Evolutionary conservation across 2,329 filamentous ascomycete species (phyloP).

Genomic region (Dactylellina drechsleri): DNA sequence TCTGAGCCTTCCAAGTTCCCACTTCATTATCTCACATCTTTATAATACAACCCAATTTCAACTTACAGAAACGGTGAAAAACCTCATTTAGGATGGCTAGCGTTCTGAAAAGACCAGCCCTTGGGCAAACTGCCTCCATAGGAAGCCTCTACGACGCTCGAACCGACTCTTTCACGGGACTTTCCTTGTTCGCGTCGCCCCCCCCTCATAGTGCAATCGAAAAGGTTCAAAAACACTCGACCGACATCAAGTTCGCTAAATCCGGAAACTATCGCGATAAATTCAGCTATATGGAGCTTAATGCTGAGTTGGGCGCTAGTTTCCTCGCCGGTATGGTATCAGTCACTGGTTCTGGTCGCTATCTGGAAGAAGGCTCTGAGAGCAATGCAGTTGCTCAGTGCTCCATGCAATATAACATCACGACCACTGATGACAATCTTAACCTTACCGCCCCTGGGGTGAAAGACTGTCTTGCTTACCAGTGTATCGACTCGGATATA

Average conservation of each 20-base stretch:
- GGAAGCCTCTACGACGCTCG: conserved; percentile 47
- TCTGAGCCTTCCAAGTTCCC: too few relatives aligned
- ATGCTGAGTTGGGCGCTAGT: conserved; percentile 35
- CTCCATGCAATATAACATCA: conserved; percentile 35
- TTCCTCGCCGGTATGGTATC: conserved; percentile 40
- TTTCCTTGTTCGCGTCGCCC: conserved; percentile 18
- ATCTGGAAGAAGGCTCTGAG: conserved; percentile 22
- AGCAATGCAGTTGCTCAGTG: conserved; percentile 12
- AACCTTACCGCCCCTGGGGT: conserved; percentile 20
- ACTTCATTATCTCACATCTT: too few relatives aligned
- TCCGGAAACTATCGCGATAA: conserved; percentile 40
- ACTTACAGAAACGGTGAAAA: too few relatives aligned
- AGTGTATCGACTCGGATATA: conserved; percentile 5
- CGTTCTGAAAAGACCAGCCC: conserved; percentile 24
- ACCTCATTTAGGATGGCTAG: neutral
- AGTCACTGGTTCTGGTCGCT: conserved; percentile 33
- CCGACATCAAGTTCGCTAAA: conserved; percentile 16
- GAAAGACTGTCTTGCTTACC: conserved; percentile 6
- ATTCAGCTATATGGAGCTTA: conserved; percentile 27
- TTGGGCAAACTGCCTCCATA: conserved; percentile 30
- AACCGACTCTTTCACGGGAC: conserved; percentile 28
- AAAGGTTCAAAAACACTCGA: conserved; percentile 10
- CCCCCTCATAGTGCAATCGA: conserved; percentile 18
- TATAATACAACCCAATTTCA: too few relatives aligned
- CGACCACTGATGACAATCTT: conserved; percentile 32